phyloP scores from a whole-genome alignment of 1,284 basidiomycete species.

The Peniophora sp. region DNA sequence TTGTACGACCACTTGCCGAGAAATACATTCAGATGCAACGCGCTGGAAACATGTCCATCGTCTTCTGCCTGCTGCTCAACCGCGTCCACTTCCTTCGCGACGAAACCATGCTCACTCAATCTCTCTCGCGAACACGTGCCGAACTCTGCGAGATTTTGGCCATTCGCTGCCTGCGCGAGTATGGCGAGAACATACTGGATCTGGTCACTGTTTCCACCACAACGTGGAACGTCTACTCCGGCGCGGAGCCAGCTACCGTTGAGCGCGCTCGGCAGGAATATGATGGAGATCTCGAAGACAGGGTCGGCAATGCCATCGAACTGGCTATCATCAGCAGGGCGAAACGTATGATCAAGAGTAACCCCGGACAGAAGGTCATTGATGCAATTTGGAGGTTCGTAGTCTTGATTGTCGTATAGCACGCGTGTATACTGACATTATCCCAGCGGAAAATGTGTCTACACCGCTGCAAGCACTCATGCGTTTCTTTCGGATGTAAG shows the following conservation, averaged over 20 bases:
- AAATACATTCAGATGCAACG: slow-evolving; percentile 64
- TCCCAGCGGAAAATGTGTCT: slow-evolving; percentile 77
- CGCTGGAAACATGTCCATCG: slow-evolving; percentile 61
- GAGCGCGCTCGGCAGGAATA: slow-evolving; percentile 62
- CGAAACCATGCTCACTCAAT: slow-evolving; percentile 52
- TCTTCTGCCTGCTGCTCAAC: slow-evolving; percentile 87
- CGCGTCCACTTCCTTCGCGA: slow-evolving; percentile 81
- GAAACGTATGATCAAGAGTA: slow-evolving; percentile 81
- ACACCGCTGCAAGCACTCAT: slow-evolving; percentile 80
- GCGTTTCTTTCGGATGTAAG: slow-evolving; percentile 81
- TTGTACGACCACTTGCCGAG: slow-evolving; percentile 67
- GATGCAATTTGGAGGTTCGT: slow-evolving; percentile 65
- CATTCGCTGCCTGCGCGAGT: slow-evolving; percentile 71
- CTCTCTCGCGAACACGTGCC: slow-evolving; percentile 72
- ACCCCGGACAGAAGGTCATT: slow-evolving; percentile 84
- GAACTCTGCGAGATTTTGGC: slow-evolving; percentile 86
- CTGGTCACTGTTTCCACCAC: slow-evolving; percentile 79
- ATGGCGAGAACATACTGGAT: slow-evolving; percentile 69
- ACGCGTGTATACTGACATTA: slow-evolving; percentile 3
- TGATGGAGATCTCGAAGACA: slow-evolving; percentile 59
- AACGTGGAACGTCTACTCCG: slow-evolving; percentile 81
- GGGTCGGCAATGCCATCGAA: slow-evolving; percentile 85
- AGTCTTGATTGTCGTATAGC: slow-evolving; percentile 1
- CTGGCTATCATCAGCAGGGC: slow-evolving; percentile 83
- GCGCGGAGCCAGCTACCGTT: slow-evolving; percentile 62